A percentile compares a stretch with the other conserved stretches of the same genome.
Evolutionary conservation across 2,329 filamentous ascomycete species (phyloP).

Genomic region (Pestalotiopsis fici): DNA sequence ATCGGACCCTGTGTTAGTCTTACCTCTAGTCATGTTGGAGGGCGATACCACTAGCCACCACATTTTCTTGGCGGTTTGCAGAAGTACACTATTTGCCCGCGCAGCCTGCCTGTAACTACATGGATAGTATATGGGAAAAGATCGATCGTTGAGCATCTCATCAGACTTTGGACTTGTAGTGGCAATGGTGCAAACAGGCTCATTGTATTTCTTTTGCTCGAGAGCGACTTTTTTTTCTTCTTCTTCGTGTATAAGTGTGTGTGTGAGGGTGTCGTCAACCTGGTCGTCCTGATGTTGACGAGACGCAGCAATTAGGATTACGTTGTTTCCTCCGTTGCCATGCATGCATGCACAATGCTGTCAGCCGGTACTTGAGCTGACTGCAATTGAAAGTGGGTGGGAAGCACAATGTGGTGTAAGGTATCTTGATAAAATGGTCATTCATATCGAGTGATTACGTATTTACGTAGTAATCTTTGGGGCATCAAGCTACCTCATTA

Average conservation of each 20-base stretch:
- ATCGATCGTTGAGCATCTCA: background rate
- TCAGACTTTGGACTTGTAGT: background rate
- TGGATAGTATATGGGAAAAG: background rate
- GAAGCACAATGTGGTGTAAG: background rate
- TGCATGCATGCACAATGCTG: background rate
- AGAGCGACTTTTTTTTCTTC: background rate
- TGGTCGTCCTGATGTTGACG: background rate
- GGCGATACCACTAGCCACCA: background rate
- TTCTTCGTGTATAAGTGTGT: too few species aligned
- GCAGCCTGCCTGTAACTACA: background rate
- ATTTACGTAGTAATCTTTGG: too few species aligned
- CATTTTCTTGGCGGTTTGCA: background rate
- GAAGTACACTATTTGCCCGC: background rate
- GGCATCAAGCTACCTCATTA: too few species aligned
- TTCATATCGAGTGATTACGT: too few species aligned
- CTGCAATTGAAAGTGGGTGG: background rate
- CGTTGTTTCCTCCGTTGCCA: background rate
- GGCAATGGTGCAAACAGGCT: background rate
- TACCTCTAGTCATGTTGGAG: constrained; percentile 8
- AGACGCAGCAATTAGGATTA: background rate
- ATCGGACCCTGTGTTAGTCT: background rate
- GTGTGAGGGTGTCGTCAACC: background rate
- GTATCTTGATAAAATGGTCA: too few species aligned
- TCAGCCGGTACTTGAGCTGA: background rate
- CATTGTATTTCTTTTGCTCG: background rate